These are phyloP conservation scores for Pisolithus microcarpus DNA, from an alignment of 768 basidiomycete genomes.

Conservation along the genomic window DNA sequence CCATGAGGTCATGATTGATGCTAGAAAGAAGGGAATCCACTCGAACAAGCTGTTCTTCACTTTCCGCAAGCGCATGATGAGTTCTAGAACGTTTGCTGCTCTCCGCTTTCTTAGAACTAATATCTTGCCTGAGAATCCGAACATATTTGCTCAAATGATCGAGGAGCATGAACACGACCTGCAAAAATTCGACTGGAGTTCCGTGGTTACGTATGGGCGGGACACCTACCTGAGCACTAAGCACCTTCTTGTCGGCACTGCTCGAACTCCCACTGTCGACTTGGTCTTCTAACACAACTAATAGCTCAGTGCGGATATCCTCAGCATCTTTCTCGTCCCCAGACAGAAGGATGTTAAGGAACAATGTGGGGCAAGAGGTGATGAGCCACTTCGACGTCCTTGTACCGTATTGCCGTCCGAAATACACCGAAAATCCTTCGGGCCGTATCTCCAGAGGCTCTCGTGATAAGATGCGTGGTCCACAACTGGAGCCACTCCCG, in stretches of 20 bases:
- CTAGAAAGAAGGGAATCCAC: constrained; percentile 79
- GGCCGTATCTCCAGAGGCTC: constrained; percentile 51
- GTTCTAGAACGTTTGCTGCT: constrained; percentile 41
- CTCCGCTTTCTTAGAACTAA: constrained; percentile 43
- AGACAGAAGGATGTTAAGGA: constrained; percentile 73
- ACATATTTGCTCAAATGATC: constrained; percentile 94
- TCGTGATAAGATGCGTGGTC: constrained; percentile 74
- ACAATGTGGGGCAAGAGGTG: constrained; percentile 89
- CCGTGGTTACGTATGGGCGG: not conserved
- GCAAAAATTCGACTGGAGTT: not conserved
- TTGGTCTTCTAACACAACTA: constrained; percentile 82
- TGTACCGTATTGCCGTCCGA: constrained; percentile 68
- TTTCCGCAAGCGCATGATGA: constrained; percentile 27
- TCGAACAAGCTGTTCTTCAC: constrained; percentile 54
- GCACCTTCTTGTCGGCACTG: constrained; percentile 69
- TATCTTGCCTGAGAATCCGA: constrained; percentile 63
- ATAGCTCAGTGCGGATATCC: constrained; percentile 67
- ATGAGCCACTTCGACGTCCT: constrained; percentile 92
- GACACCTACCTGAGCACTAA: constrained; percentile 82
- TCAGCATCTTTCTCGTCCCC: constrained; percentile 56
- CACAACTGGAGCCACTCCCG: constrained; percentile 94
- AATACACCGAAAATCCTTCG: constrained; percentile 72
- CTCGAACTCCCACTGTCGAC: constrained; percentile 54
- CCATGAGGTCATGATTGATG: constrained; percentile 85
- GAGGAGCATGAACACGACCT: constrained; percentile 92